Conservation (phyloP, 2,329 filamentous ascomycete species). For the Scedosporium aurantiacum region DNA sequence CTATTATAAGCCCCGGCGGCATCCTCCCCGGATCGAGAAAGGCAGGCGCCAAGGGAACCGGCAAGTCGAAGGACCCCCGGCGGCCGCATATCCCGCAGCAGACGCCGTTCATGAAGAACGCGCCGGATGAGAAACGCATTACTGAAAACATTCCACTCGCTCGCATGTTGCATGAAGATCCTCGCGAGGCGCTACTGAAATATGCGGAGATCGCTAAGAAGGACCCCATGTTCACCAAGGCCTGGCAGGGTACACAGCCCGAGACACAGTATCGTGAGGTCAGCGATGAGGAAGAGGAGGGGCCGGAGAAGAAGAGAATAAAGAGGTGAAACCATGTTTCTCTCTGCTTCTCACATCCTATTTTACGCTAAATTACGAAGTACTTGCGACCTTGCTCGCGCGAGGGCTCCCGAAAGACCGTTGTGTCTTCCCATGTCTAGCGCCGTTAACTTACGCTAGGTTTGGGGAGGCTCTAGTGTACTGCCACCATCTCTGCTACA, state of each 20-base stretch:
- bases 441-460: too few species aligned
- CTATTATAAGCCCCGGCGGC: conserved; percentile 61
- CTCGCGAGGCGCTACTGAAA: conserved; percentile 82
- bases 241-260: conserved; percentile 86
- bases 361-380: too few species aligned
- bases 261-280: conserved; percentile 59
- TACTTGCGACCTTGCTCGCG: too few species aligned
- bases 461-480: too few species aligned
- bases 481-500: too few species aligned
- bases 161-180: conserved; percentile 92
- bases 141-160: conserved; percentile 80
- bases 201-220: conserved; percentile 90
- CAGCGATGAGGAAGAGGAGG: conserved; percentile 12
- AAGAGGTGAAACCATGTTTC: conserved; percentile 1
- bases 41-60: conserved; percentile 66
- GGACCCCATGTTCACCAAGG: conserved; percentile 88
- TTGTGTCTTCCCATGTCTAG: too few species aligned
- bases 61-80: conserved; percentile 65
- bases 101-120: conserved; percentile 83
- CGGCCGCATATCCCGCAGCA: conserved; percentile 73
- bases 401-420: too few species aligned
- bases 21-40: conserved; percentile 37
- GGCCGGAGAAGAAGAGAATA: conserved; percentile 12
- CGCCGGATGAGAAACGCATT: conserved; percentile 84
- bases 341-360: too few species aligned